Evolutionary conservation across 768 basidiomycete genomes (phyloP).

Genomic region (Panus rudis): DNA sequence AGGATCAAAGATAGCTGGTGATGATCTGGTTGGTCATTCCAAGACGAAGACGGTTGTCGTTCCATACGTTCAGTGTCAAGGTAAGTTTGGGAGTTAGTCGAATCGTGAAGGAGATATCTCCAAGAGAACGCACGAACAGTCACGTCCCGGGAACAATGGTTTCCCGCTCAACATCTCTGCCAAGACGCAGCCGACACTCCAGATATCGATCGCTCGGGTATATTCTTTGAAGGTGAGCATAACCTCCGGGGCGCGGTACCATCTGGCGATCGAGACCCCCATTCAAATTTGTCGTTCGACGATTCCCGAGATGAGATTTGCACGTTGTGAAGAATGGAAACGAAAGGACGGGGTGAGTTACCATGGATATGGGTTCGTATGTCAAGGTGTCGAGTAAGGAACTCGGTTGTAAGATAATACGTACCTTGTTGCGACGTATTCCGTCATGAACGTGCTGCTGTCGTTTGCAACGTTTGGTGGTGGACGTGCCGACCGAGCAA

Average conservation of each 20-base stretch:
- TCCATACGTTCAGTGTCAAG: no score
- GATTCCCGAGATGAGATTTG: neutral
- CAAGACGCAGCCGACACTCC: constrained; percentile 81
- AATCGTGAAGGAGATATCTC: no score
- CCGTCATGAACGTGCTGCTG: constrained; percentile 78
- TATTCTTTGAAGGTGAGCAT: constrained; percentile 99
- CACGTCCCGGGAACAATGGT: constrained; percentile 91
- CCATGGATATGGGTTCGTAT: neutral
- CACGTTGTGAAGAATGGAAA: neutral
- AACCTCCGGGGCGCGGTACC: constrained; percentile 97
- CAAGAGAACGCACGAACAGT: constrained; percentile 76
- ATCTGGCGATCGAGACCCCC: constrained; percentile 37
- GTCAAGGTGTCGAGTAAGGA: constrained; percentile 1
- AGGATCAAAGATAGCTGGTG: constrained; percentile 90
- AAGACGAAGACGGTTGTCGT: no score
- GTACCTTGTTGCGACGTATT: constrained; percentile 92
- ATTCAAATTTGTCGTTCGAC: neutral
- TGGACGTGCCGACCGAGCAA: constrained; percentile 72
- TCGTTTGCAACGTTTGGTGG: constrained; percentile 69
- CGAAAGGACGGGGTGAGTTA: constrained; percentile 4
- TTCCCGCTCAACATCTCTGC: constrained; percentile 93
- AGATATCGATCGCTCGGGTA: constrained; percentile 80
- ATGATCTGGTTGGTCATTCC: constrained; percentile 50
- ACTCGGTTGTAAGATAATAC: constrained; percentile 13
- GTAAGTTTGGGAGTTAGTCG: no score